Evolutionary conservation across 148 eudicot species (phyloP).

Genomic region (Persicaria maculosa): DNA sequence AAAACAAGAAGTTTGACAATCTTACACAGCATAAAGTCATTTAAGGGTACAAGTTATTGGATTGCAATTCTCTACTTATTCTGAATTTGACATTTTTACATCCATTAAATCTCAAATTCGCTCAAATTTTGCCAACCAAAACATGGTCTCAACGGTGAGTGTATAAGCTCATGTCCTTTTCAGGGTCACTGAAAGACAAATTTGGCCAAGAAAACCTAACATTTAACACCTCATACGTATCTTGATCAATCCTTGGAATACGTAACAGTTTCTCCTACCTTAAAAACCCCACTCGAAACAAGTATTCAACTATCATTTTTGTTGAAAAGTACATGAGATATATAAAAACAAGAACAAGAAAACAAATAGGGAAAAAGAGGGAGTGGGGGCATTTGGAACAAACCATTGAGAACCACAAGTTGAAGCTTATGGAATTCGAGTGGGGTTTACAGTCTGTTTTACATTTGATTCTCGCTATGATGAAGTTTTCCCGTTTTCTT

Average conservation of each 20-base stretch:
- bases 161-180: background rate
- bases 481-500: background rate
- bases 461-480: background rate
- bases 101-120: too few relatives aligned
- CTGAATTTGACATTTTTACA: too few relatives aligned
- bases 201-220: background rate
- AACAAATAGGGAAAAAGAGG: too few relatives aligned
- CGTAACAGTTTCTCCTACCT: background rate
- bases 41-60: too few relatives aligned
- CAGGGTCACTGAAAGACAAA: conserved; percentile 1
- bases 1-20: too few relatives aligned
- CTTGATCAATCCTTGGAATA: background rate
- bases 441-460: too few relatives aligned
- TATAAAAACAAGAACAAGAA: too few relatives aligned
- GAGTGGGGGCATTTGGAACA: background rate
- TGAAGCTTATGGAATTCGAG: background rate
- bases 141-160: too few relatives aligned
- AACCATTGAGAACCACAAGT: background rate
- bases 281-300: background rate
- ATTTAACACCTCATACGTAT: background rate
- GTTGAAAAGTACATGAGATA: background rate
- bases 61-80: too few relatives aligned
- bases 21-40: too few relatives aligned
- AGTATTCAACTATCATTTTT: background rate
- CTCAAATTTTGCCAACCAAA: too few relatives aligned